Percentiles rank a stretch among this genome's conserved stretches.
Conservation (phyloP, 352 stramenopile species). For the Achlya hypogyna region DNA sequence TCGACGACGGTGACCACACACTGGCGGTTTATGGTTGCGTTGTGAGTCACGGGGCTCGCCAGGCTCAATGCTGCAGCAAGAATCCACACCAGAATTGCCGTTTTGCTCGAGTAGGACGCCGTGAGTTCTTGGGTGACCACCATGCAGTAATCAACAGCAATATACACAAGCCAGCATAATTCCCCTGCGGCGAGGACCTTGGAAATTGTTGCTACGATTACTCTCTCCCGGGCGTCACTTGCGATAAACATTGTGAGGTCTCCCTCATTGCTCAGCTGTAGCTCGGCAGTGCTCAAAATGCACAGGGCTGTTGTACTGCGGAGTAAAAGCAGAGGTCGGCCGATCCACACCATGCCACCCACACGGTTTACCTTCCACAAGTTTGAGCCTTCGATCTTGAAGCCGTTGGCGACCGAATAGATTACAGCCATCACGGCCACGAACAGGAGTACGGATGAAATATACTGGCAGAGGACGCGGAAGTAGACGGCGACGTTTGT, state of each 20-base stretch:
- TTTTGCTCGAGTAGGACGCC: not conserved
- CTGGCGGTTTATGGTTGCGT: not conserved
- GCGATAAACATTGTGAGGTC: not conserved
- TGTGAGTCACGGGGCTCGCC: not conserved
- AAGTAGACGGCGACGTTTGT: not conserved
- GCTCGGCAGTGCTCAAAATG: not conserved
- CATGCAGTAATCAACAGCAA: not conserved
- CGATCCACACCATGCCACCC: slow-evolving; percentile 8
- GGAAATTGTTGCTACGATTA: not conserved
- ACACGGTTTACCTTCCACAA: slow-evolving; percentile 8
- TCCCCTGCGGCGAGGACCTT: not conserved
- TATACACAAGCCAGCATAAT: not conserved
- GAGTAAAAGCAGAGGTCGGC: not conserved
- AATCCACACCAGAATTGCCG: not conserved
- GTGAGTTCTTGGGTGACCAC: not conserved
- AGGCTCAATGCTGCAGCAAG: not conserved
- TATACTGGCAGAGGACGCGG: slow-evolving; percentile 1
- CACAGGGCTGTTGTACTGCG: slow-evolving; percentile 1
- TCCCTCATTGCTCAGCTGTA: not conserved
- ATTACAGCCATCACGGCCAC: not conserved
- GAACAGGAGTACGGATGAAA: not conserved
- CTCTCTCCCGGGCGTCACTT: not conserved
- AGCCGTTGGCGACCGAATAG: not conserved
- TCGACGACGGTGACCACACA: not conserved
- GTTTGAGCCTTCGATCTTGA: not conserved